Conservation (phyloP, 441 rosid species). For the Biscutella laevigata region DNA sequence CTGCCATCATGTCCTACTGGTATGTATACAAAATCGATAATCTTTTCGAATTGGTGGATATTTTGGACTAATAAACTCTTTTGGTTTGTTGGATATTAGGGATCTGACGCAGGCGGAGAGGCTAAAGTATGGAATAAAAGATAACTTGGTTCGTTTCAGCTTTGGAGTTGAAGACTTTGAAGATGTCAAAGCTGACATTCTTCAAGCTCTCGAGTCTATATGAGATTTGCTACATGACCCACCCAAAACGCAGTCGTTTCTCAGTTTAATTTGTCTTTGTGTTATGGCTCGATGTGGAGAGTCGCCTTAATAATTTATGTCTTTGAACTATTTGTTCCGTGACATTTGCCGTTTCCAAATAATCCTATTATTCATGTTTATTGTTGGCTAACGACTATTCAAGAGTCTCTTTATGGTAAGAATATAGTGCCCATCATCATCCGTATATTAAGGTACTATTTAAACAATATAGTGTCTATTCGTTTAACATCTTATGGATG, state of each 20-base stretch:
- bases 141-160: constrained; percentile 87
- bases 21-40: constrained; percentile 15
- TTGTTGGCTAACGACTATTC: neutral
- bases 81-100: constrained; percentile 32
- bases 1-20: constrained; percentile 97
- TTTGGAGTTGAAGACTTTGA: constrained; percentile 84
- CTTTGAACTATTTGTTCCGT: constrained; percentile 17
- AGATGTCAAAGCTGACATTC: constrained; percentile 76
- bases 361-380: neutral
- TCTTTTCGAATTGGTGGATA: neutral
- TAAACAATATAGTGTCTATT: too few relatives aligned
- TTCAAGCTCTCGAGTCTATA: constrained; percentile 72
- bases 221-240: constrained; percentile 6
- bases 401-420: too few relatives aligned
- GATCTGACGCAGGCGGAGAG: constrained; percentile 70
- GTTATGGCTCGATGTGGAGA: neutral
- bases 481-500: too few relatives aligned
- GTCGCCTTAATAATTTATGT: constrained; percentile 4
- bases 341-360: constrained; percentile 7
- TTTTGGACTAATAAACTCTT: neutral
- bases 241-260: constrained; percentile 4
- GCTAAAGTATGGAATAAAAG: constrained; percentile 70
- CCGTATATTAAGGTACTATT: too few relatives aligned
- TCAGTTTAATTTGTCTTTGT: too few relatives aligned
- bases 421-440: too few relatives aligned